Base-by-base conservation (phyloP, 1,139 yeast species). In the Geotrichum phurueaensis region DNA sequence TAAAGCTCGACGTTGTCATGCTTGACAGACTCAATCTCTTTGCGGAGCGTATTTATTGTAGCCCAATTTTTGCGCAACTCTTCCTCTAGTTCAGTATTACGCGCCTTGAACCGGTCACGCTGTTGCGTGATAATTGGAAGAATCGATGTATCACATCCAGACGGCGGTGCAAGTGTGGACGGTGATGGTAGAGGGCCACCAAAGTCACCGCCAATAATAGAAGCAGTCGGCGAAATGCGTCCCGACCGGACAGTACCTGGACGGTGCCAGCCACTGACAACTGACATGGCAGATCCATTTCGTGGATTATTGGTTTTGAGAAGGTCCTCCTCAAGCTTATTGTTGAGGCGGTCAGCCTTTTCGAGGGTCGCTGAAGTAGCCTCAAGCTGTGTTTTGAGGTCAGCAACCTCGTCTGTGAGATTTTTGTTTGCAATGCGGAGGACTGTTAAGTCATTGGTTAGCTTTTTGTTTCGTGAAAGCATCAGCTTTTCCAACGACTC, bases 41-140 rank as follows among this genome's bases (percentile, higher is more conserved):
- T 76, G 64, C 83, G 84, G 64, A 89, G 77, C 60, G 87, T 89
- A 55, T 77, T 79, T 22, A 86, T 79, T 43, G 79, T 78, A 31
- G 76, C 73, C 63, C 79, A 79, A 65, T 82, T 84, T 66, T 83
- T 83, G 69, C 89, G 84, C 54, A 86, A 71, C 67, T 90, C 96
- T 60, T 87, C 88, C 71, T 94, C 98, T 58, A 94, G 79, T 70
- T 90, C 97, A 60, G 81, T 82, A 68, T 87, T 90, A 62, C 92
- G 81, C 36, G 84, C 82, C 67, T 96, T 84, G 78, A 92, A 91
- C 65, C 98, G 79, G 72, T 94, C 98, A 72, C 99, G 83, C 75
- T 94, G 99, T 69, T 94, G 92, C 25, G 97, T 91, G 39, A 94
- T 84, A 58, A 94, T 90, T 0, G 96, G 96, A 54, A 94, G 75